phyloP scores from a whole-genome alignment of 306 rosid species.

The Castanospermum australe region DNA sequence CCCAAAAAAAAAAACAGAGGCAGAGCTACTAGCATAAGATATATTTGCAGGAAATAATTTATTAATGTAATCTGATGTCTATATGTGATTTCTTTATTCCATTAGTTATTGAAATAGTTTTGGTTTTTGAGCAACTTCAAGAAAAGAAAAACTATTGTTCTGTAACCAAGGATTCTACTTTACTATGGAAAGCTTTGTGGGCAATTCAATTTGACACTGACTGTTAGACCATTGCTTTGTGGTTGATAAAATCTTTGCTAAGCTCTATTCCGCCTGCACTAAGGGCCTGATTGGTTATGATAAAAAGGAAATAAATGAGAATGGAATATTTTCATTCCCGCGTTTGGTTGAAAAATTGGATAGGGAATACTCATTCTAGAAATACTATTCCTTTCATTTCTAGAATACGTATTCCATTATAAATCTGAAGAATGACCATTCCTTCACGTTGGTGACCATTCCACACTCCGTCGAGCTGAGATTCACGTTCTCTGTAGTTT shows the following conservation, averaged over 20 bases:
- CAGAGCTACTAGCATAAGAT: constrained; percentile 21
- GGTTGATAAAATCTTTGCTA: neutral
- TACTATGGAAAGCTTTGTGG: neutral
- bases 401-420: too few species aligned
- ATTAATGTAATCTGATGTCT: neutral
- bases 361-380: too few species aligned
- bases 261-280: constrained; percentile 4
- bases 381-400: too few species aligned
- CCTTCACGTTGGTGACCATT: too few species aligned
- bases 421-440: too few species aligned
- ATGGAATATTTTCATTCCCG: too few species aligned
- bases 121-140: neutral
- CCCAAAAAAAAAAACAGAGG: neutral
- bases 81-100: neutral
- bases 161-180: neutral
- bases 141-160: neutral
- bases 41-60: constrained; percentile 37
- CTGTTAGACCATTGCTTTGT: constrained; percentile 39
- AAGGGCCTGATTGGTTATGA: too few species aligned
- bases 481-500: too few species aligned
- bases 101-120: constrained; percentile 19
- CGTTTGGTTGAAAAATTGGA: too few species aligned
- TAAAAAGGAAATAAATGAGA: too few species aligned
- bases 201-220: constrained; percentile 48
- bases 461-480: too few species aligned